Conservation (phyloP, 768 basidiomycete genomes). For the Mrakia gelida region DNA sequence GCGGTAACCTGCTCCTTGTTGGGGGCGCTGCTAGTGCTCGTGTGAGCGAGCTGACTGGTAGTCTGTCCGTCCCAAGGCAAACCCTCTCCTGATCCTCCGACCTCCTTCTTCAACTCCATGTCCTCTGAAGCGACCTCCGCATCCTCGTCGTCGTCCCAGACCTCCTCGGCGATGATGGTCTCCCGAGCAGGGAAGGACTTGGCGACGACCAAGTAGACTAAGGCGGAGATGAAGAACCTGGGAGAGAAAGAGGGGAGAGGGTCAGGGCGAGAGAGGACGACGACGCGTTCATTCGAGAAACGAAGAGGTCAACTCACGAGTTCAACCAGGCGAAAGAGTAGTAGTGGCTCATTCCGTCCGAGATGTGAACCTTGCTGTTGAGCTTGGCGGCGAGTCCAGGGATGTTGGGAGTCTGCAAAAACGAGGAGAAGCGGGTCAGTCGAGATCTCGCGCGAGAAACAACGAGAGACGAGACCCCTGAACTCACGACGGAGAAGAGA, state of each 20-base stretch:
- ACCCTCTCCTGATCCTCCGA: neutral
- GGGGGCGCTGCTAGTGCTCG: neutral
- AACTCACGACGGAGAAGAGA: constrained; percentile 1
- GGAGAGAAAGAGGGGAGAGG: neutral
- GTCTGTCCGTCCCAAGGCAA: neutral
- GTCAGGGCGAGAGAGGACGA: neutral
- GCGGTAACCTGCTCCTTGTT: neutral
- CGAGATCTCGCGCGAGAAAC: neutral
- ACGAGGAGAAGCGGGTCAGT: too few relatives aligned
- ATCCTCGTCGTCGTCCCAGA: neutral
- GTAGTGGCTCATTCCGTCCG: neutral
- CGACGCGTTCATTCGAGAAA: neutral
- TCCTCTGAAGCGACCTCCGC: neutral
- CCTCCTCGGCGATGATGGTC: neutral
- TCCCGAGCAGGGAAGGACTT: neutral
- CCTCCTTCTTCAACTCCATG: neutral
- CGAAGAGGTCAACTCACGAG: neutral
- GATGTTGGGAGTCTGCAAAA: neutral
- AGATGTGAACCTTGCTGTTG: neutral
- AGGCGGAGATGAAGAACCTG: neutral
- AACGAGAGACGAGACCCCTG: too few relatives aligned
- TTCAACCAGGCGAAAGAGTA: neutral
- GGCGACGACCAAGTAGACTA: neutral
- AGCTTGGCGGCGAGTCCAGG: neutral
- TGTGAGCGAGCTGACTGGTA: neutral